Conservation (phyloP, 768 basidiomycete genomes). For the Termitomyces sp. region DNA sequence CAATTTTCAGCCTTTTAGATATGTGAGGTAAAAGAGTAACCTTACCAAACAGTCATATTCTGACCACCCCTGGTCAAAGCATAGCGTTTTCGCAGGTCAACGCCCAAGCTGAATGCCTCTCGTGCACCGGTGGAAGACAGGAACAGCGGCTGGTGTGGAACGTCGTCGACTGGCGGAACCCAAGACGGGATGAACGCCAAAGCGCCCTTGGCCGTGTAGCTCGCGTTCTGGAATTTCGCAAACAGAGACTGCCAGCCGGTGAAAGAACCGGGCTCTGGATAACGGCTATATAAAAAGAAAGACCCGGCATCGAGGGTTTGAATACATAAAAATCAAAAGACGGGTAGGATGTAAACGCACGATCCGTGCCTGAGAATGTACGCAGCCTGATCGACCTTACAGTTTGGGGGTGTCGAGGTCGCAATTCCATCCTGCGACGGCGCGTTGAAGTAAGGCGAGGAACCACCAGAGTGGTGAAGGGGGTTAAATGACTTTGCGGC, state of each 20-base stretch:
- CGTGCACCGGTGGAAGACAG: conserved; percentile 32
- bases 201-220: conserved; percentile 32
- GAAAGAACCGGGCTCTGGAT: conserved; percentile 36
- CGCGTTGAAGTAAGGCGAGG: conserved; percentile 39
- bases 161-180: conserved; percentile 34
- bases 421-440: conserved; percentile 31
- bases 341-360: conserved; percentile 19
- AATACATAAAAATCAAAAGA: no score
- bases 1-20: neutral
- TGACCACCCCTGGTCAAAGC: conserved; percentile 32
- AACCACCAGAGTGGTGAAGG: conserved; percentile 36
- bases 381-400: conserved; percentile 37
- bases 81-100: conserved; percentile 33
- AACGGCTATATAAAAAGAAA: conserved; percentile 23
- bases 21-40: no score
- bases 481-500: conserved; percentile 24
- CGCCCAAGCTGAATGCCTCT: conserved; percentile 37
- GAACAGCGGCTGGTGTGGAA: conserved; percentile 32
- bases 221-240: conserved; percentile 34
- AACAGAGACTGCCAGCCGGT: conserved; percentile 32
- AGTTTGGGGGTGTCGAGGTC: conserved; percentile 27
- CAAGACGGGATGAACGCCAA: conserved; percentile 36
- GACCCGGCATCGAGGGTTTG: no score
- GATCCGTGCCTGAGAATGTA: conserved; percentile 40
- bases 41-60: conserved; percentile 38